Evolutionary conservation across 768 basidiomycete genomes (phyloP), one percentile per base, ranked within the genome.

Genomic region (Dentipellis fragilis): DNA sequence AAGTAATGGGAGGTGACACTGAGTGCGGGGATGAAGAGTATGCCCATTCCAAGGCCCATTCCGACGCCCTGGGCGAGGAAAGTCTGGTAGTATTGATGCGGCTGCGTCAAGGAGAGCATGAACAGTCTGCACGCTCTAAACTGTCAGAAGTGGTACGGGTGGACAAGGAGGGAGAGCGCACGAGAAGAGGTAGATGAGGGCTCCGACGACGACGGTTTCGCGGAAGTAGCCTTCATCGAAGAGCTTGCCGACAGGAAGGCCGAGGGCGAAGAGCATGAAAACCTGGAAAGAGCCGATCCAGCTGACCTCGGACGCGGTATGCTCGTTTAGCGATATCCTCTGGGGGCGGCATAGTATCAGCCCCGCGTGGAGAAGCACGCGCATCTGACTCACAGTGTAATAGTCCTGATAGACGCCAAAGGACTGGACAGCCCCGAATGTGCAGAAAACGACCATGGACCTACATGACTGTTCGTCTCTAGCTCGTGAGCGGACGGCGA

Each of bases 1-100:
- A 81, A 84, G 63, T 79, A 77, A 56, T 83, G 81, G 3, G 78
- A 74, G 7, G 76, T 70, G n/a, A 81, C 69, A 12, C 76, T 73
- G 22, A 80, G 62, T 8, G 75, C 71, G 0, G 81, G 82, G 1
- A 81, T 58, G 62, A 80, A 81, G 59, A 80, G 70, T 37, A 81
- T 58, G 1, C 81, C 81, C 69, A 77, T 74, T 19, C 80, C 79
- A 16, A 81, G 64, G 0, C 82, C 82, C 70, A 77, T 75, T 0
- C 77, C 80, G 7, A 83, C 65, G 0, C 79, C 80, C 67, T 84
- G 80, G 0, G 77, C 69, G 2, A 84, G 69, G 59, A 82, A 77
- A 16, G 75, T 70, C 58, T 80, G 79, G 54, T 78, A 79, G 62
- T 74, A 78, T 52, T 75, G 70, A 46, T 75, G 68, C 0, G 76